A percentile compares a stretch with the other conserved stretches of the same genome.
phyloP scores from a whole-genome alignment of 1,139 yeast species.

The Zygosaccharomyces sapae region DNA sequence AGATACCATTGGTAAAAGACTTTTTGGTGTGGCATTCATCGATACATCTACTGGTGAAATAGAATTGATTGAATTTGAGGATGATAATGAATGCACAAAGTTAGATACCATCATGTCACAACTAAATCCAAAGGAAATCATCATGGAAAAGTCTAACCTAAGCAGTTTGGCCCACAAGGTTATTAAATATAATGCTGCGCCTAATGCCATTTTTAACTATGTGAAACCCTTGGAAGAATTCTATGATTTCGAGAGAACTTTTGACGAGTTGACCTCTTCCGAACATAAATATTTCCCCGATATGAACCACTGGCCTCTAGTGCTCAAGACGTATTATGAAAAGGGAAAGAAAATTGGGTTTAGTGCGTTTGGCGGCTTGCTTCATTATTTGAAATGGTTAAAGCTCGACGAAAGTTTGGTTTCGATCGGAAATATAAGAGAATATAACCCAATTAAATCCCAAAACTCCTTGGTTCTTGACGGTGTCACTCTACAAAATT shows the following conservation, averaged over 20 bases:
- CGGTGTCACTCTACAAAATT: conserved; percentile 85
- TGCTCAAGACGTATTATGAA: conserved; percentile 50
- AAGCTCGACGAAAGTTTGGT: conserved; percentile 72
- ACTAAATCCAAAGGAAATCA: conserved; percentile 78
- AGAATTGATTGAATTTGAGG: conserved; percentile 65
- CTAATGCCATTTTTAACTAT: conserved; percentile 77
- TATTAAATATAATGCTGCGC: conserved; percentile 66
- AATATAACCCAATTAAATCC: conserved; percentile 64
- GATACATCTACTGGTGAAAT: conserved; percentile 90
- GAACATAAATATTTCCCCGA: conserved; percentile 53
- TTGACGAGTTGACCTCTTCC: conserved; percentile 62
- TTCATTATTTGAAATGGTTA: conserved; percentile 72
- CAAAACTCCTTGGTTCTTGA: conserved; percentile 72
- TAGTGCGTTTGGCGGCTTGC: conserved; percentile 84
- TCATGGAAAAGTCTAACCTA: conserved; percentile 71
- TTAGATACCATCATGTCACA: conserved; percentile 89
- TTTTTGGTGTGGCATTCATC: conserved; percentile 82
- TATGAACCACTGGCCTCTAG: conserved; percentile 57
- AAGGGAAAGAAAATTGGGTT: conserved; percentile 52
- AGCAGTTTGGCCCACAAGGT: conserved; percentile 66
- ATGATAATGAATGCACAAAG: conserved; percentile 79
- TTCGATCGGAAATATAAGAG: conserved; percentile 72
- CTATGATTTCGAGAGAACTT: conserved; percentile 76
- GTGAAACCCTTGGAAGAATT: conserved; percentile 73
- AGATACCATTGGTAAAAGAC: conserved; percentile 40